Evolutionary conservation across 768 basidiomycete genomes (phyloP).

Genomic region (Gloeostereum incarnatum): DNA sequence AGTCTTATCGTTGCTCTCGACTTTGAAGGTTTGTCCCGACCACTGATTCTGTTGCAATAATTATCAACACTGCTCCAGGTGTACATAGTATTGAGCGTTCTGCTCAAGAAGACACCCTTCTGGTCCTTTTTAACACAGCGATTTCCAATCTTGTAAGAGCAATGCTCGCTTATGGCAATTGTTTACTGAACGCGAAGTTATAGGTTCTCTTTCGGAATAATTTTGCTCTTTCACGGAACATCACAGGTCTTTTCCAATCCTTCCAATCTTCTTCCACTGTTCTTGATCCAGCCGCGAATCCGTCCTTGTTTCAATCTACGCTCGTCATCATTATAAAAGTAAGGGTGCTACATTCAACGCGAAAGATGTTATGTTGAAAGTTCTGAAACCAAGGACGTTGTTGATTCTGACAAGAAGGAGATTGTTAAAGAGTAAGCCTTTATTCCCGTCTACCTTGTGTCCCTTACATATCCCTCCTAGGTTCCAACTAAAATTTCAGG

Average conservation of each 20-base stretch:
- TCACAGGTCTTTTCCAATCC: slow-evolving; percentile 51
- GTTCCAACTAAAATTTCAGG: slow-evolving; percentile 43
- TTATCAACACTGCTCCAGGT: slow-evolving; percentile 18
- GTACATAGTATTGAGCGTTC: slow-evolving; percentile 59
- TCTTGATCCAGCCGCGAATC: slow-evolving; percentile 49
- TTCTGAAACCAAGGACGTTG: slow-evolving; percentile 36
- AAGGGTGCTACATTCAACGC: not conserved
- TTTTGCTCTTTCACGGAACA: slow-evolving; percentile 51
- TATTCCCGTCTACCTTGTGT: not conserved
- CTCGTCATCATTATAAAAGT: slow-evolving; percentile 60
- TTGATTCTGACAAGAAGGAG: slow-evolving; percentile 50
- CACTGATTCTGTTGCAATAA: not conserved
- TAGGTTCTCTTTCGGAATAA: slow-evolving; percentile 61
- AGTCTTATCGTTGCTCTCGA: slow-evolving; percentile 48
- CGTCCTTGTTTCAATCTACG: slow-evolving; percentile 47
- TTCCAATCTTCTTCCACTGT: slow-evolving; percentile 52
- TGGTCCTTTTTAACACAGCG: slow-evolving; percentile 58
- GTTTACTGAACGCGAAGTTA: not conserved
- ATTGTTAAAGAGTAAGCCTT: slow-evolving; percentile 44
- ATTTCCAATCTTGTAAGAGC: slow-evolving; percentile 48
- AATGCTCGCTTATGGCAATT: not conserved
- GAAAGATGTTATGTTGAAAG: not conserved
- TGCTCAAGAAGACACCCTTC: slow-evolving; percentile 51
- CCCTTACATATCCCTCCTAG: too few relatives aligned
- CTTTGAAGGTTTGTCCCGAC: slow-evolving; percentile 41